Conservation (phyloP, 257 asterid genomes). For the Lantana camara region DNA sequence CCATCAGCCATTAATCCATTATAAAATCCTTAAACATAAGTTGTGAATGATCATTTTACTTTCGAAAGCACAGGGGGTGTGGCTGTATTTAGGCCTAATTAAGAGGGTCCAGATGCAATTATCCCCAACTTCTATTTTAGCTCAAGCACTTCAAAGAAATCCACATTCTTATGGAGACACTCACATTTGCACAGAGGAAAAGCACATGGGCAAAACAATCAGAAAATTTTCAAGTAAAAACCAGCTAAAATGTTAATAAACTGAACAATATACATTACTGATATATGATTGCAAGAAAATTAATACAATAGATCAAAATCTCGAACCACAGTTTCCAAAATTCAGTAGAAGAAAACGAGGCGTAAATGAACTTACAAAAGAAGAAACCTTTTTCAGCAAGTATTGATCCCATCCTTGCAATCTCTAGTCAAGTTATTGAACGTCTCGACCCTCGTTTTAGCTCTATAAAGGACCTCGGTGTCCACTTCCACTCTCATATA, state of each 20-base stretch:
- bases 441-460: conserved; percentile 85
- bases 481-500: conserved; percentile 97
- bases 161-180: too few species aligned
- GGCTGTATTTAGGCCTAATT: too few species aligned
- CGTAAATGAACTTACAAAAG: background rate
- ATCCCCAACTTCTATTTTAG: background rate
- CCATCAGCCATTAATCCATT: too few species aligned
- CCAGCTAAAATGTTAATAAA: background rate
- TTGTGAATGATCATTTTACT: too few species aligned
- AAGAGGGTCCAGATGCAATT: background rate
- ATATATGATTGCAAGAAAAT: background rate
- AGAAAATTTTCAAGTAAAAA: conserved; percentile 14
- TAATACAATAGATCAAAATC: background rate
- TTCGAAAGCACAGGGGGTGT: too few species aligned
- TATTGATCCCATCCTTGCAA: conserved; percentile 92
- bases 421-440: conserved; percentile 81
- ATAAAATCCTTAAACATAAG: too few species aligned
- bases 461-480: conserved; percentile 86
- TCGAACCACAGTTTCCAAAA: background rate
- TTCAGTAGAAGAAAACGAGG: background rate
- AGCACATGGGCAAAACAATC: background rate
- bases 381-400: conserved; percentile 52
- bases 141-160: background rate
- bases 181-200: conserved; percentile 7
- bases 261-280: conserved; percentile 14